phyloP scores from a whole-genome alignment of 768 basidiomycete genomes.

The Cystofilobasidium bisporidii region DNA sequence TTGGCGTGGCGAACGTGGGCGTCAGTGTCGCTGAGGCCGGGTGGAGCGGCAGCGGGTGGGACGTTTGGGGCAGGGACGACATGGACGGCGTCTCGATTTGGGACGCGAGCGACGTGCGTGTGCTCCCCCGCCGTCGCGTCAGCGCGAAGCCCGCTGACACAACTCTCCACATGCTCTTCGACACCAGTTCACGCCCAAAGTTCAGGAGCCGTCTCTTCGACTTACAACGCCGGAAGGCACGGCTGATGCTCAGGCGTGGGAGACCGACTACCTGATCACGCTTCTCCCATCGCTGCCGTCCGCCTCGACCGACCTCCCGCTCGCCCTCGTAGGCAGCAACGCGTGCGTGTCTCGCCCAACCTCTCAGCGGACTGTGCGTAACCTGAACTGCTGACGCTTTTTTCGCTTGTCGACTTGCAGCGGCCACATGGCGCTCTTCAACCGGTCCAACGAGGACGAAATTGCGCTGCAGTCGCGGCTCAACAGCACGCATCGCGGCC shows the following conservation, averaged over 20 bases:
- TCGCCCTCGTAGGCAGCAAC: conserved; percentile 22
- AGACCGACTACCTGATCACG: conserved; percentile 36
- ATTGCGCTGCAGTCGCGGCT: conserved; percentile 4
- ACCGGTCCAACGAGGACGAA: not conserved
- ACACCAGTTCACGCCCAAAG: conserved; percentile 19
- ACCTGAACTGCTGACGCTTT: not conserved
- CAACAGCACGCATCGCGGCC: conserved; percentile 19
- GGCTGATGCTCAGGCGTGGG: conserved; percentile 27
- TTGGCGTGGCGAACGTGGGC: conserved; percentile 73
- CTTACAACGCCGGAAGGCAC: conserved; percentile 23
- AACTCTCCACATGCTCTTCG: too few species aligned
- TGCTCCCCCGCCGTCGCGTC: too few species aligned
- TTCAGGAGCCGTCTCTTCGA: conserved; percentile 7
- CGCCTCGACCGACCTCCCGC: not conserved
- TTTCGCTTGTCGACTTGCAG: not conserved
- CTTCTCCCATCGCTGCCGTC: conserved; percentile 13
- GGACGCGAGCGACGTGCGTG: conserved; percentile 48
- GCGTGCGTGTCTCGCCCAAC: not conserved
- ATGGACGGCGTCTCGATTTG: conserved; percentile 90
- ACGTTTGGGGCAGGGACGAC: conserved; percentile 76
- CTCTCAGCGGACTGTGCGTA: not conserved
- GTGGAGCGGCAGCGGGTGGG: conserved; percentile 52
- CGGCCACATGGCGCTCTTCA: conserved; percentile 19
- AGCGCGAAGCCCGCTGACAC: too few species aligned
- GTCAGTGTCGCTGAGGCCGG: conserved; percentile 53